Evolutionary conservation across 768 basidiomycete species (phyloP).

Genomic region (Podaxis sp.): DNA sequence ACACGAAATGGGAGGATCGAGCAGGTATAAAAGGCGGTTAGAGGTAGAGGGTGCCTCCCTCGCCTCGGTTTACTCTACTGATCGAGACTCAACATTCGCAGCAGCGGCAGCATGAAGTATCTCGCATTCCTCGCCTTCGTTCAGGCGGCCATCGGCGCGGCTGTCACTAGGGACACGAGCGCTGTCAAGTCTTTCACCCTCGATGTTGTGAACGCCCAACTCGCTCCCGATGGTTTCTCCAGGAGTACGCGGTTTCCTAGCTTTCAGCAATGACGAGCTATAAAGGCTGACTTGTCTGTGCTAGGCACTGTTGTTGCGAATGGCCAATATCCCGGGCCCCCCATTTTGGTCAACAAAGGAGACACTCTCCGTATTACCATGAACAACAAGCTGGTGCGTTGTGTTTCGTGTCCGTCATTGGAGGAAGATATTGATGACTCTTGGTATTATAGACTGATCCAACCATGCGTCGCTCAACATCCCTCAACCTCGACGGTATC

Average conservation of each 20-base stretch:
- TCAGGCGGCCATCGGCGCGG: constrained; percentile 27
- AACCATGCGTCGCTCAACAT: constrained; percentile 40
- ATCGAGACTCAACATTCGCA: constrained; percentile 7
- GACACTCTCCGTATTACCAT: neutral
- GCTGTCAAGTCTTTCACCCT: constrained; percentile 26
- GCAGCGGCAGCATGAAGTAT: constrained; percentile 8
- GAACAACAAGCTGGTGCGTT: constrained; percentile 24
- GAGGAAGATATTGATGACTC: neutral
- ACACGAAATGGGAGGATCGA: neutral
- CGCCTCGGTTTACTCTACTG: constrained; percentile 6
- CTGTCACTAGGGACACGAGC: neutral
- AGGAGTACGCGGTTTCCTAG: constrained; percentile 11
- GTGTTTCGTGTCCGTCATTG: constrained; percentile 18
- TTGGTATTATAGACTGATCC: constrained; percentile 37
- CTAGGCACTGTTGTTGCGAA: constrained; percentile 27
- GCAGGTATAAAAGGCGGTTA: neutral
- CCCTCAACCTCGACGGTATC: constrained; percentile 45
- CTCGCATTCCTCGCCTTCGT: constrained; percentile 12
- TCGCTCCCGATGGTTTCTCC: constrained; percentile 43
- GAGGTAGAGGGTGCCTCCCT: neutral
- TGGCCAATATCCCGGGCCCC: constrained; percentile 30
- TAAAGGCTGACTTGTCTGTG: neutral
- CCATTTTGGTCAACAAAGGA: constrained; percentile 31
- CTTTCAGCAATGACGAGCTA: neutral
- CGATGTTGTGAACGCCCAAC: constrained; percentile 35